Evolutionary conservation across 202 grass and related monocot species (phyloP).

Genomic region (Hordeum pubiflorum): DNA sequence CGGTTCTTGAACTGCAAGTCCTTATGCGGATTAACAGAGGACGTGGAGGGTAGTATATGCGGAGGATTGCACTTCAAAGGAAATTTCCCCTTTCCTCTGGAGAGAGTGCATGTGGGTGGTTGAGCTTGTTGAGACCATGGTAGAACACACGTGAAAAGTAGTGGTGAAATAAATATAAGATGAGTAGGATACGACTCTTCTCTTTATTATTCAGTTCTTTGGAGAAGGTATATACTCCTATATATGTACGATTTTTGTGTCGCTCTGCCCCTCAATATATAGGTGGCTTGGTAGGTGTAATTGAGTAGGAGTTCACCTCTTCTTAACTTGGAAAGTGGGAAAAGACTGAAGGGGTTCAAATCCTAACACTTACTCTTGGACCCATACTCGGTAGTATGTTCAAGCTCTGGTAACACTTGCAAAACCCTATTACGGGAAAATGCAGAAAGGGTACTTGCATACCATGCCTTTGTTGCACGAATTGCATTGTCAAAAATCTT

Average conservation of each 20-base stretch:
- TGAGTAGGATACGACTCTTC: background rate
- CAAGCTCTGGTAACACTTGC: too few relatives aligned
- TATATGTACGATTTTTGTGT: too few relatives aligned
- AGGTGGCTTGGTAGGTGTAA: background rate
- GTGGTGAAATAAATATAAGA: background rate
- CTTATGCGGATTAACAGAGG: background rate
- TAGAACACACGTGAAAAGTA: background rate
- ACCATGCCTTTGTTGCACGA: background rate
- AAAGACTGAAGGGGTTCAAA: too few relatives aligned
- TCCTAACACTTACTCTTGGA: too few relatives aligned
- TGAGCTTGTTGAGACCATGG: background rate
- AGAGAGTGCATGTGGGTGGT: background rate
- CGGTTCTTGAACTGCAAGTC: constrained; percentile 16
- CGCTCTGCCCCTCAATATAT: too few relatives aligned
- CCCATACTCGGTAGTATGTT: too few relatives aligned
- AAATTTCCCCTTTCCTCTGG: background rate
- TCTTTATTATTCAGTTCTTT: background rate
- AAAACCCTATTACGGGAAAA: background rate
- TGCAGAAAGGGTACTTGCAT: background rate
- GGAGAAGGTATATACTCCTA: background rate
- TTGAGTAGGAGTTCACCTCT: background rate
- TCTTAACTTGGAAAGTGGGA: background rate
- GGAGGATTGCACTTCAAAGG: background rate
- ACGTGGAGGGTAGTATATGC: background rate
- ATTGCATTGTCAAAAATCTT: background rate